Evolutionary conservation across 148 eudicot genomes (phyloP).

Genomic region (Rhododendron vialii): DNA sequence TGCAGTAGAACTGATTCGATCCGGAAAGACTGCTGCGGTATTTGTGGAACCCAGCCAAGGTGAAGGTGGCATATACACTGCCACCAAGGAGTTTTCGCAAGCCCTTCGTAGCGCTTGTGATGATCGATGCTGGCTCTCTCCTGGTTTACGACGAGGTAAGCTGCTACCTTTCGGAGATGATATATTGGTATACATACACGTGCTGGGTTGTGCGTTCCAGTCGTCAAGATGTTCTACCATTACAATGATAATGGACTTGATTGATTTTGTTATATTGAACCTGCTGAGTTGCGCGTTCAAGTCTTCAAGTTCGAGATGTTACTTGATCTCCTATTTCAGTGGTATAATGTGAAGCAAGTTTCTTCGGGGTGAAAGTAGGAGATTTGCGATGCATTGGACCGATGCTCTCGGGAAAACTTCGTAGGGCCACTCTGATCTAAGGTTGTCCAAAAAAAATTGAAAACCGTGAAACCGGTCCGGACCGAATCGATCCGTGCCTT

Average conservation of each 20-base stretch:
- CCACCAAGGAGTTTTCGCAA: slow-evolving; percentile 75
- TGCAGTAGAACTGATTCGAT: slow-evolving; percentile 51
- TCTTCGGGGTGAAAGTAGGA: not conserved
- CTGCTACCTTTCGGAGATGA: not conserved
- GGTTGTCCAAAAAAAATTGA: too few species aligned
- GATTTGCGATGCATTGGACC: not conserved
- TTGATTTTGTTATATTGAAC: not conserved
- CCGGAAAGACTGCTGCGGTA: slow-evolving; percentile 80
- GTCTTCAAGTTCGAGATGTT: not conserved
- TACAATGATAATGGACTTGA: not conserved
- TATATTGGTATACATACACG: not conserved
- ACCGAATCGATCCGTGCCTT: too few species aligned
- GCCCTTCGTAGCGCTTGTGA: slow-evolving; percentile 71
- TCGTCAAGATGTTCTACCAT: not conserved
- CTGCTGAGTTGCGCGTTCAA: not conserved
- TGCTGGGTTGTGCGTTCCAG: not conserved
- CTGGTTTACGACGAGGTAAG: slow-evolving; percentile 88
- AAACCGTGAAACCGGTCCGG: too few species aligned
- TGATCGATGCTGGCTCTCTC: slow-evolving; percentile 51
- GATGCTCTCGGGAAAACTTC: not conserved
- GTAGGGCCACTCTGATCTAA: too few species aligned
- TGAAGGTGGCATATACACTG: slow-evolving; percentile 89
- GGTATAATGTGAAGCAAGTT: not conserved
- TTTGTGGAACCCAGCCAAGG: slow-evolving; percentile 97
- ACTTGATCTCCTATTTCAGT: not conserved